phyloP scores from a whole-genome alignment of 371 early-diverging fungal species.

The Mortierella sp. region DNA sequence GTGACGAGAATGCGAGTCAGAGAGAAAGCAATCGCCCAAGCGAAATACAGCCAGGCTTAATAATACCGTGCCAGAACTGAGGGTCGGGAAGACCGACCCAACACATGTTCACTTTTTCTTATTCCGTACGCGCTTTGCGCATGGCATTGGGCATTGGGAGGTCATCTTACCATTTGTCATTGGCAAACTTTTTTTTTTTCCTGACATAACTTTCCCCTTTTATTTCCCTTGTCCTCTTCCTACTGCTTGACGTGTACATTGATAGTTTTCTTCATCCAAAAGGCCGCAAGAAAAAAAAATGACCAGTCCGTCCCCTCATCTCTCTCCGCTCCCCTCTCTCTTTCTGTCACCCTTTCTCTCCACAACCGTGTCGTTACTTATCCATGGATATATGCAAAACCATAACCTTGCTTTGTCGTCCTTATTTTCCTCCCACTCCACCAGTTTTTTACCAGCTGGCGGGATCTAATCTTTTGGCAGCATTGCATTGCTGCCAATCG shows the following conservation, averaged over 20 bases:
- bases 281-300: background rate
- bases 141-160: background rate
- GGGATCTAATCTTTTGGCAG: conserved; percentile 13
- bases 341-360: background rate
- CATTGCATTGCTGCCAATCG: background rate
- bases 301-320: background rate
- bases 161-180: background rate
- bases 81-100: background rate
- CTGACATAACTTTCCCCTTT: background rate
- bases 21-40: background rate
- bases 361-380: background rate
- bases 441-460: conserved; percentile 6
- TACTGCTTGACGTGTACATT: too few species aligned
- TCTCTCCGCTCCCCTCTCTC: too few species aligned
- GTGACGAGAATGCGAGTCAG: background rate
- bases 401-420: background rate
- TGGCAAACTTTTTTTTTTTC: background rate
- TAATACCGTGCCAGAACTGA: background rate
- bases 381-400: background rate
- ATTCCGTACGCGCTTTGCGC: background rate
- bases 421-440: background rate
- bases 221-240: background rate
- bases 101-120: conserved; percentile 3
- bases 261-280: background rate
- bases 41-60: background rate